phyloP scores from a whole-genome alignment of 2,329 filamentous ascomycete genomes.

The Alternaria sp. region DNA sequence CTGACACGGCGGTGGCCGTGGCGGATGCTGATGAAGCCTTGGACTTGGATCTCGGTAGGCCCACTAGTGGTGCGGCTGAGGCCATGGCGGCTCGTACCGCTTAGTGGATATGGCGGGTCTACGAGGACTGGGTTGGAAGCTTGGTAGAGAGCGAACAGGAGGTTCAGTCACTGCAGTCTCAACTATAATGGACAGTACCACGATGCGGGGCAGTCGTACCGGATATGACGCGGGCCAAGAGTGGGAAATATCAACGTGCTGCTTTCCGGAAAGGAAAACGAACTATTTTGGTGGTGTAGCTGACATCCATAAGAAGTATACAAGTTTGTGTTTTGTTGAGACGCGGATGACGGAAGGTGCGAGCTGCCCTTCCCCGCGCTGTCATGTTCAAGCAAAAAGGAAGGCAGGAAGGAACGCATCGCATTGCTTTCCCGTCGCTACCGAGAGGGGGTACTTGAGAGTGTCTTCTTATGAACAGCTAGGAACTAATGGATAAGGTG shows the following conservation, averaged over 20 bases:
- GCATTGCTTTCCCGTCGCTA: neutral
- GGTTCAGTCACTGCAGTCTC: neutral
- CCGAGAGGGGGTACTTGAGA: neutral
- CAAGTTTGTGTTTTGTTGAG: conserved; percentile 16
- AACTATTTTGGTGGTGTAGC: neutral
- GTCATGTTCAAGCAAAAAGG: neutral
- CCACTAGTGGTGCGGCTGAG: conserved; percentile 40
- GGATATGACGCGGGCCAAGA: conserved; percentile 9
- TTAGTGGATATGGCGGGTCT: conserved; percentile 11
- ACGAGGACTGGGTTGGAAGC: conserved; percentile 11
- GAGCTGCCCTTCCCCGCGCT: conserved; percentile 9
- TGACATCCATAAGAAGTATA: neutral
- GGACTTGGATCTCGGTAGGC: conserved; percentile 43
- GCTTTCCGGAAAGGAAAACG: neutral
- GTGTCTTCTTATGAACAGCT: neutral
- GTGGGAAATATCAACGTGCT: neutral
- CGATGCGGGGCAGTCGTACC: conserved; percentile 2
- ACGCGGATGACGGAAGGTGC: conserved; percentile 18
- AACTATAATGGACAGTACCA: neutral
- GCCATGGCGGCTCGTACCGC: conserved; percentile 32
- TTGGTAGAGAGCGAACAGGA: neutral
- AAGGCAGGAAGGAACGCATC: conserved; percentile 2
- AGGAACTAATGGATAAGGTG: neutral
- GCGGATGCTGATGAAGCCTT: conserved; percentile 13
- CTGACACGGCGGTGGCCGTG: conserved; percentile 16